Evolutionary conservation across 495 filamentous ascomycete genomes (phyloP), one percentile per base, ranked within the genome.

Genomic region (Aspergillus mulundensis): DNA sequence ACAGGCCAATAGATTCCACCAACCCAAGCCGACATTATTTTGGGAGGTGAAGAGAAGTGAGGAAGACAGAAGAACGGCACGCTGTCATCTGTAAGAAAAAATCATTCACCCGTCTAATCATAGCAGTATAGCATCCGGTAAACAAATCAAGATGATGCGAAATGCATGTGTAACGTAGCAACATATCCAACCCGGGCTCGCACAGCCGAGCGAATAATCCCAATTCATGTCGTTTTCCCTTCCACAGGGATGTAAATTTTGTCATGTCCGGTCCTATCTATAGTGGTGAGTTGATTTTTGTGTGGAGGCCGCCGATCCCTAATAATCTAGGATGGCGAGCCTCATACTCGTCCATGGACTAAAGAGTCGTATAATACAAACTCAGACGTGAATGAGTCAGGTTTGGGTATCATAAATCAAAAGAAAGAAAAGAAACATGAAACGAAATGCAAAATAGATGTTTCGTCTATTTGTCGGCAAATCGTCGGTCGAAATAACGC

Each of bases 401-500:
- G 62, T 65, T 62, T 70, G 72, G 72, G 72, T 75, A 75, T 75
- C 72, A 75, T 66, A 58, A 58, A 39, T 24, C 56, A 57, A 56
- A 46, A 62, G 62, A 47, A 48, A 46, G 57, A 51, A 50, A 25
- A 46, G 48, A 28, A 36, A 40, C 2, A 43, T 43, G 16, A 46
- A 36, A 46, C 11, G 56, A 48, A 39, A 28, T 11, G 12, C 5
- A 36, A 36, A 10, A 36, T 15, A 39, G 28, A 34, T 30, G 3
- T 18, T 19, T 24, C 3, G 1, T 55, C 69, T 66, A 75, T 66
- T 77, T 76, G 54, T 76, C 70, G 21, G 73, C 71, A 49, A 95
- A 95, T 38, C 90, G 69, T 36, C 89, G 80, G 65, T 95, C 90
- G 65, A 95, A 90, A 54, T 86, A 85, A 59, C 87, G 89, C 53